These are phyloP conservation scores for Debaryomyces maramus DNA, from an alignment of 805 yeast genomes.

Conservation along the genomic window DNA sequence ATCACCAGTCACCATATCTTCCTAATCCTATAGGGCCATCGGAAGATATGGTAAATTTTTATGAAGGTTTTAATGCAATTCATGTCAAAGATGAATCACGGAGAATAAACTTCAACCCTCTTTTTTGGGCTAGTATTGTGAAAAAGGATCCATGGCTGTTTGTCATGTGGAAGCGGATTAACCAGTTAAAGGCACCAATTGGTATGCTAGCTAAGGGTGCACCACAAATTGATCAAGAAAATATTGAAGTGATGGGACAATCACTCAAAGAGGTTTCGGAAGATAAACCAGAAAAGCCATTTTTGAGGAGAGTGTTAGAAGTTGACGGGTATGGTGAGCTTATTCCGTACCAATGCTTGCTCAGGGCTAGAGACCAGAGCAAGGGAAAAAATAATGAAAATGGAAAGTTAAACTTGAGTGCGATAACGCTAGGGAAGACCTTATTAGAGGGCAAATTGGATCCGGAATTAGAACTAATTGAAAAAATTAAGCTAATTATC, in stretches of 20 bases:
- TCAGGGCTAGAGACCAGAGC: background rate
- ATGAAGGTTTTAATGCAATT: conserved; percentile 42
- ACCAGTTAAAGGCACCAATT: background rate
- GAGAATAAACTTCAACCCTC: conserved; percentile 49
- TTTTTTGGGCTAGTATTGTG: conserved; percentile 43
- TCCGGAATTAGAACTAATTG: conserved; percentile 17
- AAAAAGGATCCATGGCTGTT: conserved; percentile 40
- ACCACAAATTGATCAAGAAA: background rate
- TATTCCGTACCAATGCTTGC: background rate
- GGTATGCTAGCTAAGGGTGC: background rate
- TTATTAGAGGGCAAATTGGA: conserved; percentile 9
- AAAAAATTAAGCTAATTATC: conserved; percentile 18
- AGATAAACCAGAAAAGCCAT: conserved; percentile 8
- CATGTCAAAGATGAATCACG: conserved; percentile 26
- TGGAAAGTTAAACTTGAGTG: conserved; percentile 1
- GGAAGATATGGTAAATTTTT: conserved; percentile 37
- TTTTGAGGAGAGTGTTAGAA: conserved; percentile 11
- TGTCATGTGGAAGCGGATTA: conserved; percentile 7
- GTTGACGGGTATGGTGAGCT: conserved; percentile 12
- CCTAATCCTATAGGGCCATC: conserved; percentile 6
- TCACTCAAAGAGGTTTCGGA: background rate
- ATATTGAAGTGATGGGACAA: background rate
- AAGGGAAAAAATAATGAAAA: background rate
- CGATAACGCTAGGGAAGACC: conserved; percentile 6
- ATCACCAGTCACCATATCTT: too few relatives aligned